Evolutionary conservation across 495 filamentous ascomycete species (phyloP), one percentile per base, ranked within the genome.

Genomic region (Lichina pygmaea): DNA sequence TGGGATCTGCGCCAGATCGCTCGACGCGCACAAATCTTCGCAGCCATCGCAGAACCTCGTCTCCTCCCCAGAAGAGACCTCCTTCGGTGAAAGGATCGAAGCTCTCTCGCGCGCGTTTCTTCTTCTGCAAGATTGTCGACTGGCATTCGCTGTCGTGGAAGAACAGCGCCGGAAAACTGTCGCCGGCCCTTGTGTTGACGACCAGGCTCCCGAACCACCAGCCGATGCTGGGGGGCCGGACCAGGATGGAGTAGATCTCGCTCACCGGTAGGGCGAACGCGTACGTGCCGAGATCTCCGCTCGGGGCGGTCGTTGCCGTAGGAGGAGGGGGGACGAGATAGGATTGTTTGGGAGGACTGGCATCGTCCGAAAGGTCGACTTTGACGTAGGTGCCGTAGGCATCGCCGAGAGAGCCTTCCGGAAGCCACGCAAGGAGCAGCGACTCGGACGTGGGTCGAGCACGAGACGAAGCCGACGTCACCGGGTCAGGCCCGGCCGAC

Each of bases 201-300:
- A 97, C 78, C 5, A 95, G 52, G 52, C 81, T 91, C 38, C 89
- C 89, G 59, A 84, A 94, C 89, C 91, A 95, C 89, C 89, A 97
- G 17, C 89, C 89, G 13, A 93, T 57, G 58, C 81, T 93, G 13
- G 89, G 89, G 7, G 91, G 89, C 7, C 89, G 73, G 16, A 97
- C 77, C 8, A 93, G 71, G 10, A 95, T 61, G 34, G 78, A 86
- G 59, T 86, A 97, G 50, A 97, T 78, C 47, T 89, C 77, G 37
- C 73, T 81, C 11, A 94, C 70, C 6, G 91, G 89, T 10, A 95
- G 70, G 0, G 89, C 85, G 51, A 97, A 95, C 2, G 91, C 77
- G 56, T 94, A 97, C 39, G 76, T 72, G 33, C 85, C 86, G 48
- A 85, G 66, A 0, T 74, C 68, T n/a, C 68, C 70, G 37, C 60